Base-by-base conservation (phyloP, 2,329 filamentous ascomycete species). In the Aphanocladium album region DNA sequence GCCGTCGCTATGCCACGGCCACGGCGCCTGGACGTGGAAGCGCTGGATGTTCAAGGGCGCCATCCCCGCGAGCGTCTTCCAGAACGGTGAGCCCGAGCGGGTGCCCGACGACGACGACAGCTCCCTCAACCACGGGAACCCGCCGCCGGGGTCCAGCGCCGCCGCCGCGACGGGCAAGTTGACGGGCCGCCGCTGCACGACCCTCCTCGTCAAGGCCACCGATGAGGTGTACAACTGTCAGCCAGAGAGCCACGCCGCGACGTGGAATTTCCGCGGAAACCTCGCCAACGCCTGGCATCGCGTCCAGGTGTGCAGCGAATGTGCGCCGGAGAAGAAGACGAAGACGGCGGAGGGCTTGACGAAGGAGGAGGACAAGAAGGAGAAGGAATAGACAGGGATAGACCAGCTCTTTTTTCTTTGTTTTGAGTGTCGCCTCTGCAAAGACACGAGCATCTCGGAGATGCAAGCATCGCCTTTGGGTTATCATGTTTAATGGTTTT, bases 221-320 rank as follows among this genome's bases (percentile, higher is more conserved):
- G 86, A 89, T 67, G 83, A 86, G 64, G 76, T 80, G 2, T 89
- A 89, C 70, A 89, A 89, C 64, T 84, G 83, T 0, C 86, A 89
- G 71, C 86, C 86, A 0, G 83, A 87, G 68, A 80, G 73, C 43
- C 83, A 86, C 64, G 76, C 76, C 43, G 79, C 79, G 37, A 86
- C 84, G 33, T 89, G 84, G 72, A 89, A 89, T 63, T 74, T 86
- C 39, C 77, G 85, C 2, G 86, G 86, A 0, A 88, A 88, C 69
- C 74, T 88, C 59, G 84, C 84, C 2, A 87, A 83, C n/a, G 85
- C 84, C 1, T 89, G 86, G 86, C 85, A 89, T 68, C 79, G 84
- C 2, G 76, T 88, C 3, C 71, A 68, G 51, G 67, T 78, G 3
- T 76, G 70, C 35, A 67, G 72, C 12, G 73, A 76, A 43, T 72